A percentile compares a stretch with the other conserved stretches of the same genome.
Evolutionary conservation across 2,329 filamentous ascomycete species (phyloP).

Genomic region (Aspergillus sp.): DNA sequence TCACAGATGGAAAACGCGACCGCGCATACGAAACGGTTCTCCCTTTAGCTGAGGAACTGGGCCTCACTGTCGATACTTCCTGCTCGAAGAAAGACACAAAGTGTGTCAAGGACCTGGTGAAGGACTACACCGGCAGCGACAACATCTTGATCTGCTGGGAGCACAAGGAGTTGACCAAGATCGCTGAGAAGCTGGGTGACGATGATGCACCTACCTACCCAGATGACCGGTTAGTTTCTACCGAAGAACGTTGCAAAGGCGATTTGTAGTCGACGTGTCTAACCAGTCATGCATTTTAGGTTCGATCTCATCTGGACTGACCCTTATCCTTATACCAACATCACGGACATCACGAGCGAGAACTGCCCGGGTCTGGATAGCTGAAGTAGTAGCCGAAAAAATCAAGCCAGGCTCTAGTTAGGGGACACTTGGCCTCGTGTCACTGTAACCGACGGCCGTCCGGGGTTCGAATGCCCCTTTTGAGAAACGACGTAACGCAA

Average conservation of each 20-base stretch:
- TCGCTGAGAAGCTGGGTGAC: conserved; percentile 56
- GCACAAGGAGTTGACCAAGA: conserved; percentile 56
- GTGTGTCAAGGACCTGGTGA: conserved; percentile 56
- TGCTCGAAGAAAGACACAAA: conserved; percentile 59
- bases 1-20: conserved; percentile 51
- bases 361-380: conserved; percentile 57
- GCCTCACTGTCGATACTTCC: conserved; percentile 56
- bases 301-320: conserved; percentile 63
- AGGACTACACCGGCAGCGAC: conserved; percentile 51
- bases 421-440: not conserved
- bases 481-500: not conserved
- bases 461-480: not conserved
- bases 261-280: not conserved
- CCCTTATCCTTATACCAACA: conserved; percentile 52
- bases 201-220: conserved; percentile 55
- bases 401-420: too few relatives aligned
- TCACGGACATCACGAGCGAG: conserved; percentile 53
- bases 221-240: conserved; percentile 42
- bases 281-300: conserved; percentile 20
- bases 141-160: conserved; percentile 67
- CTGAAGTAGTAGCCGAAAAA: conserved; percentile 7
- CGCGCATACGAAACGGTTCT: conserved; percentile 61
- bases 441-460: not conserved
- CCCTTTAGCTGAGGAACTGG: conserved; percentile 59
- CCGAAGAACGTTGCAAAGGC: not conserved